phyloP scores from a whole-genome alignment of 208 protist genomes.

The Trypanosoma cruzi region DNA sequence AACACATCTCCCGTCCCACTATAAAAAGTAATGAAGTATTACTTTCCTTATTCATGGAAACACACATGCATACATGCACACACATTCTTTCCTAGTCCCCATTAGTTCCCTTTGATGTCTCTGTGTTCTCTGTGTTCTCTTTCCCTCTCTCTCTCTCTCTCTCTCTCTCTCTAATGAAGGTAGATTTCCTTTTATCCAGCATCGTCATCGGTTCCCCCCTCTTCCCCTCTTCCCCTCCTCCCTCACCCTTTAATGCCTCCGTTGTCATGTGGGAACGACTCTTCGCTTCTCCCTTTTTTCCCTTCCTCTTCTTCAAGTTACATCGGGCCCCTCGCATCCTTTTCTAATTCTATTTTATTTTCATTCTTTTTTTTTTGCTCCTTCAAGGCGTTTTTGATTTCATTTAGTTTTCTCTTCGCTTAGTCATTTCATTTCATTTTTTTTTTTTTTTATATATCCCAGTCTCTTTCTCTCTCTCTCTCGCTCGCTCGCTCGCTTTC shows the following conservation, averaged over 20 bases:
- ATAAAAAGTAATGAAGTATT: background rate
- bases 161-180: no score
- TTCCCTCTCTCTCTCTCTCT: background rate
- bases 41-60: background rate
- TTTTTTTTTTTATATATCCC: background rate
- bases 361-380: constrained; percentile 29
- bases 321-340: no score
- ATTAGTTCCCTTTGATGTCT: background rate
- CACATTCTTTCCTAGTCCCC: background rate
- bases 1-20: no score
- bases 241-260: no score
- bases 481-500: no score
- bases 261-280: no score
- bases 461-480: constrained; percentile 25
- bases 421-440: background rate
- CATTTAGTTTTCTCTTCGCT: no score
- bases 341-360: background rate
- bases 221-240: no score
- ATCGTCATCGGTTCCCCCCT: no score
- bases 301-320: background rate
- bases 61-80: background rate
- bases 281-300: background rate
- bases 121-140: background rate
- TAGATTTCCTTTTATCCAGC: no score
- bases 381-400: no score